Evolutionary conservation across 1,284 basidiomycete species (phyloP), one percentile per base, ranked within the genome.

Genomic region (Inonotus obliquus): DNA sequence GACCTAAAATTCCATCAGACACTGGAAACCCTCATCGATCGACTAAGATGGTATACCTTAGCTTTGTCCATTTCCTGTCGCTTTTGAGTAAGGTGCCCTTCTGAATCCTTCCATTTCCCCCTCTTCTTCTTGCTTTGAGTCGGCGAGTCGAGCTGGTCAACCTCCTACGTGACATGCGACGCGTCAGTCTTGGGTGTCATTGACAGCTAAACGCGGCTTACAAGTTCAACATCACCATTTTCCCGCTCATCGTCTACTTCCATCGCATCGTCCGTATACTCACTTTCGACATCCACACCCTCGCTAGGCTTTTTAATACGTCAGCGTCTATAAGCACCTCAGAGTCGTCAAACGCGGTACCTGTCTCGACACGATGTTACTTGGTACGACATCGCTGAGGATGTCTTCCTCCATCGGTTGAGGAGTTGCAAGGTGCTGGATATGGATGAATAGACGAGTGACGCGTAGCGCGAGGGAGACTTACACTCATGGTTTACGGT

Each of bases 41-140:
- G 38, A 21, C 10, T 2, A 54, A 6, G 27, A 10, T 49, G 17
- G 63, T 73, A 45, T 66, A 87, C 91, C 79, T 91, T 92, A 25
- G 86, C 87, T 72, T 91, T 92, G 76, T 90, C 87, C 87, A 92
- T 90, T 69, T 85, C 87, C 69, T 89, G 82, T 61, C 89, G 77
- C 76, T 85, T 88, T 54, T 74, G 79, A 19, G 84, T 81, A 39
- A 92, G 75, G 65, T 88, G 80, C 2, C 81, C 82, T 68, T 91
- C 90, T 11, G 86, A 87, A 0, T 75, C 85, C 69, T 85, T 88
- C 60, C 86, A 77, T 65, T 83, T 87, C 71, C 85, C 84, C 59
- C 81, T 83, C 74, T 85, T 86, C 65, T 75, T 71, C 32, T 74
- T 77, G 1, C 72, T 27, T 60, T 78, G 77, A 6, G 77, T 72